Base-by-base conservation (phyloP, 2,329 filamentous ascomycete species). In the Xylariaceae sp. region DNA sequence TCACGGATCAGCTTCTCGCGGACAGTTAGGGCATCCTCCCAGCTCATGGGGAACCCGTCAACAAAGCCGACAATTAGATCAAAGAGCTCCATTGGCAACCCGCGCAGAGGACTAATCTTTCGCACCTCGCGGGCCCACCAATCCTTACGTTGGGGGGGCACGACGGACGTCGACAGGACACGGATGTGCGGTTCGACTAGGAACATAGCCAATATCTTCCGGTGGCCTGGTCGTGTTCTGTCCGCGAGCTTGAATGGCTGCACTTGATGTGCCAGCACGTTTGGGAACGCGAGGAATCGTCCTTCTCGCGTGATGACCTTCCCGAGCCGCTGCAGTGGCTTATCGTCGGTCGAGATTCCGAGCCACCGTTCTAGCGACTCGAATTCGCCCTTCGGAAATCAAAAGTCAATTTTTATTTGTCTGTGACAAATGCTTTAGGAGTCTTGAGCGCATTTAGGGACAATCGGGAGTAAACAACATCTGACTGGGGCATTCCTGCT, bases 221-320 rank as follows among this genome's bases (percentile, higher is more conserved):
- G 72, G 61, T 85, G 79, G 2, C 83, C 83, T 0, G 80, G 75
- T 50, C 75, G 77, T 0, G 75, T 77, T 0, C 63, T 63, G 56
- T 87, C 79, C 23, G 64, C 62, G 8, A 84, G 73, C 11, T 69
- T 57, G 67, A 85, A 83, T 2, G 78, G 66, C 35, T 75, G 65
- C 13, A 84, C 76, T 42, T 74, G 65, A 63, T 85, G 77, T 62
- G 85, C 82, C 4, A 67, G 71, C 2, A 73, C 59, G 62, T 81
- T 86, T 1, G 83, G 81, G 61, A 85, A 86, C 29, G 78, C 75
- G 3, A 86, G 62, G 2, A 84, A 66, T 13, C 83, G 76, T 2
- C 75, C 77, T 35, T 75, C 64, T 0, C 68, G 67, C 0, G 79
- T 81, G 2, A 72, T 55, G 1, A 85, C 75, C 16, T 67, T 68